These are phyloP conservation scores for Aspergillus saccharolyticus DNA, from an alignment of 495 filamentous ascomycete species.

Conservation along the genomic window DNA sequence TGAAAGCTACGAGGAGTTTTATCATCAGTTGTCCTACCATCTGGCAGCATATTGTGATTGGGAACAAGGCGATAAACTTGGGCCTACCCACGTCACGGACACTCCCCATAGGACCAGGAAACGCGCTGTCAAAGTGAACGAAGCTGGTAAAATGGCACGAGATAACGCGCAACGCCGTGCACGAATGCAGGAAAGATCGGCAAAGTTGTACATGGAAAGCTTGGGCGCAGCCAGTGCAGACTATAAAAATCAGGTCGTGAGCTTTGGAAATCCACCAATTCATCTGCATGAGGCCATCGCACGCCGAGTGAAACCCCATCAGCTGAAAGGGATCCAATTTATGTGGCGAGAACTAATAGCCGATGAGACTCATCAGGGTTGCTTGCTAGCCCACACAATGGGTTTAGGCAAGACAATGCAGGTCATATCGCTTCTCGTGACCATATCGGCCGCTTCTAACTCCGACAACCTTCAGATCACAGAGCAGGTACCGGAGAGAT, in stretches of 20 bases:
- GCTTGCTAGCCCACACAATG: constrained; percentile 88
- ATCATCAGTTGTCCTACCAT: constrained; percentile 22
- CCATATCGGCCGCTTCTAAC: constrained; percentile 59
- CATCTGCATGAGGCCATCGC: constrained; percentile 47
- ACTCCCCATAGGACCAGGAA: constrained; percentile 43
- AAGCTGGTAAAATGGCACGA: constrained; percentile 43
- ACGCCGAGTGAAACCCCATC: constrained; percentile 51
- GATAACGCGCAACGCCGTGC: constrained; percentile 39
- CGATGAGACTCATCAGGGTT: constrained; percentile 57
- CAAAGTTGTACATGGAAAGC: constrained; percentile 31
- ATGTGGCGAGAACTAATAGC: constrained; percentile 81
- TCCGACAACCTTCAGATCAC: constrained; percentile 53
- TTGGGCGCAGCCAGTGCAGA: constrained; percentile 38
- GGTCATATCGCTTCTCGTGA: constrained; percentile 71
- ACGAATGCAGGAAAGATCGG: constrained; percentile 45
- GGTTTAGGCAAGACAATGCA: constrained; percentile 94
- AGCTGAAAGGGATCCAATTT: constrained; percentile 71
- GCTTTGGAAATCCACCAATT: constrained; percentile 60
- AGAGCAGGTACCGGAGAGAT: constrained; percentile 59
- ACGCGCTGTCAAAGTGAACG: constrained; percentile 39
- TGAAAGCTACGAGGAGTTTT: constrained; percentile 17
- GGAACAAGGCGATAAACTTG: constrained; percentile 1
- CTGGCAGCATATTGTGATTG: constrained; percentile 14
- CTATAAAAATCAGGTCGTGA: constrained; percentile 55
- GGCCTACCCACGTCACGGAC: background rate